Base-by-base conservation (phyloP, 495 filamentous ascomycete species). In the Podospora appendiculata region DNA sequence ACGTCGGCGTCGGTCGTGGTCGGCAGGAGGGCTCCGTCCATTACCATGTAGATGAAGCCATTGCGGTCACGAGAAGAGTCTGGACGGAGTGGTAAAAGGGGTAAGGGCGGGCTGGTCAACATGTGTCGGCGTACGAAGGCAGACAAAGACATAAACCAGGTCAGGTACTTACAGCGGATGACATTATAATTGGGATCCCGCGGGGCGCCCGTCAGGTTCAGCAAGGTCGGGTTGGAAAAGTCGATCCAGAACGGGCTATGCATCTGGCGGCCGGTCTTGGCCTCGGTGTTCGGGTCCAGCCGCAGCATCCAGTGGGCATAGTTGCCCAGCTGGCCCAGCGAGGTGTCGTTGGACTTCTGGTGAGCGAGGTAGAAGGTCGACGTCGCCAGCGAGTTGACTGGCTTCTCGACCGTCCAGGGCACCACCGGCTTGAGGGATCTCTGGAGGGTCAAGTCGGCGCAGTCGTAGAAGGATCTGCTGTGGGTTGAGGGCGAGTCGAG, bases 201-300 rank as follows among this genome's bases (percentile, higher is more conserved):
- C 0, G 25, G 41, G 8, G 41, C 25, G 2, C 12, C 16, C 3
- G 49, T 42, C 1, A 53, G 34, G 38, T 56, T 48, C 16, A 56
- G 48, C 10, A 56, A 11, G n/a, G 54, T 48, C 1, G 54, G 54
- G 8, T 38, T 52, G 43, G 43, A 42, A 25, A 48, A 56, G 50
- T 52, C 45, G 33, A 39, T 18, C 12, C 44, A 56, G 0, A 56
- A 13, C 10, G 54, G 54, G 8, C 32, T 32, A 44, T 56, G 54
- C 17, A 52, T 36, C 3, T 10, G 12, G 11, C n/a, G 5, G 11
- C 19, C 41, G 0, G 12, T 34, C 1, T 36, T 19, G 12, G 50
- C 36, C 41, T 52, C 56, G 1, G 32, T 32, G 33, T 32, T 71
- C 67, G 42, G 46, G 52, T 55, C 68, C 57, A 71, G 55, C 55